These are phyloP conservation scores for Pseudotsuga menziesii DNA, from an alignment of 75 land plant species.

Conservation along the genomic window DNA sequence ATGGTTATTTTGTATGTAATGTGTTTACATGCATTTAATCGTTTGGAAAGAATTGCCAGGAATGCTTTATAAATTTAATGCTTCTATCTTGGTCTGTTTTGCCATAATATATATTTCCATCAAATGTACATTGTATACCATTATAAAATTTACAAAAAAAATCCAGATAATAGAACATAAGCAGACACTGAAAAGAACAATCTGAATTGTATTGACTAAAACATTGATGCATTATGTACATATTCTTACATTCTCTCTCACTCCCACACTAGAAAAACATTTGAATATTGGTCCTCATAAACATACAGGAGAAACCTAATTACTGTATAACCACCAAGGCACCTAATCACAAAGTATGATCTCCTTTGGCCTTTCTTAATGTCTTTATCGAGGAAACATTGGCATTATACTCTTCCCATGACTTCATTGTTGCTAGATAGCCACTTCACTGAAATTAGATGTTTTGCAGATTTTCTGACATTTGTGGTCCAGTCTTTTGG, in stretches of 20 bases:
- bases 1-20: neutral
- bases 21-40: neutral
- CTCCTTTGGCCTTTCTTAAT: neutral
- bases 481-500: neutral
- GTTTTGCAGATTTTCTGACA: neutral
- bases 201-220: no score
- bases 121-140: no score
- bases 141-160: no score
- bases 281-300: no score
- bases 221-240: no score
- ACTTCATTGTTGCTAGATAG: neutral
- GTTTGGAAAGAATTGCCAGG: neutral
- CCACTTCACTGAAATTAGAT: neutral
- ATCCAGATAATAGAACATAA: no score
- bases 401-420: neutral
- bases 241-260: no score
- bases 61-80: neutral
- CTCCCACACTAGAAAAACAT: no score
- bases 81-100: neutral
- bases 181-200: no score
- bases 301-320: no score
- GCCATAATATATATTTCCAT: neutral
- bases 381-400: neutral
- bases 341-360: neutral
- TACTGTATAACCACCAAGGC: no score